These are phyloP conservation scores for Septoria petroselini DNA, from an alignment of 2,329 filamentous ascomycete species.

Conservation along the genomic window DNA sequence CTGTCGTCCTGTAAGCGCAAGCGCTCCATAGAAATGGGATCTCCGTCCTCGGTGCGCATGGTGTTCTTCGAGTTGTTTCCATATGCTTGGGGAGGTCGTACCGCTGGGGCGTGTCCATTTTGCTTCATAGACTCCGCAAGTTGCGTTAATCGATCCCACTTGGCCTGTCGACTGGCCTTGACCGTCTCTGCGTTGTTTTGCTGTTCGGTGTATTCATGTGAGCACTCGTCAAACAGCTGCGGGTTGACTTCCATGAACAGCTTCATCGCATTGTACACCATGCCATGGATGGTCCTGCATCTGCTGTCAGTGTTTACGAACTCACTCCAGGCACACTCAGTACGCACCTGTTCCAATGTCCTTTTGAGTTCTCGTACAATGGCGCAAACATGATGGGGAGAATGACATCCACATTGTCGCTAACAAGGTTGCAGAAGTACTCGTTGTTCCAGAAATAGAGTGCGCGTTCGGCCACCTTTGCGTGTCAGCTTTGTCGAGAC, in stretches of 20 bases:
- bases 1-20: constrained; percentile 81
- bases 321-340: background rate
- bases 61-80: constrained; percentile 38
- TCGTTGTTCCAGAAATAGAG: constrained; percentile 99
- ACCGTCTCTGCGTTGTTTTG: constrained; percentile 88
- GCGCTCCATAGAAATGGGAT: constrained; percentile 77
- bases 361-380: constrained; percentile 97
- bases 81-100: constrained; percentile 35
- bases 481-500: constrained; percentile 18
- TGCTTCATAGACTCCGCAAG: constrained; percentile 59
- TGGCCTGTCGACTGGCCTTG: constrained; percentile 74
- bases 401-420: constrained; percentile 98
- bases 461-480: constrained; percentile 82
- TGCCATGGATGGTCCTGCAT: constrained; percentile 90
- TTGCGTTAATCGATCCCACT: constrained; percentile 83
- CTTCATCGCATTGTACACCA: constrained; percentile 99
- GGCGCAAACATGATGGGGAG: constrained; percentile 99
- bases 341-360: constrained; percentile 92
- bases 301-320: constrained; percentile 9
- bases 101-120: constrained; percentile 31
- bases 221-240: constrained; percentile 96
- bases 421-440: constrained; percentile 98
- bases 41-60: constrained; percentile 66
- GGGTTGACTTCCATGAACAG: constrained; percentile 99
- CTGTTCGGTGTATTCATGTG: constrained; percentile 94